Evolutionary conservation across 352 stramenopile genomes (phyloP).

Genomic region (Globisporangium megalacanthum): DNA sequence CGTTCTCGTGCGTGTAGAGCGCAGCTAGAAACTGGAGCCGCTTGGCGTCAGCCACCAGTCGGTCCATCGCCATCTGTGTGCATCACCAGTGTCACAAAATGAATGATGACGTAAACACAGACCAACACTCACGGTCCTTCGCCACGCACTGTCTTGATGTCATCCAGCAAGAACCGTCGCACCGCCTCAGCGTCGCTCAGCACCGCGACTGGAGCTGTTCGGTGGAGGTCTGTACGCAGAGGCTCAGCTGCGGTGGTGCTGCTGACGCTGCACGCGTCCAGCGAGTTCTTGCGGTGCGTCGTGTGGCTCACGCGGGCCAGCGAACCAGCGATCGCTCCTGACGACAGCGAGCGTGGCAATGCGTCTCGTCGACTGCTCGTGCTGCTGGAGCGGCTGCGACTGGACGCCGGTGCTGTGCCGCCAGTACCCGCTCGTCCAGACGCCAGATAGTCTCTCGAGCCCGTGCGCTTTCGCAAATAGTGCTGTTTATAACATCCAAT

Average conservation of each 20-base stretch:
- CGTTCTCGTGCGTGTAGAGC: slow-evolving; percentile 28
- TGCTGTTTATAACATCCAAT: not conserved
- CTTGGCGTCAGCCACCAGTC: slow-evolving; percentile 68
- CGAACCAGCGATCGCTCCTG: slow-evolving; percentile 22
- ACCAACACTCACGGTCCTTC: not conserved
- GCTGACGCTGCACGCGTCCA: slow-evolving; percentile 16
- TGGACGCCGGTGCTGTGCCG: not conserved
- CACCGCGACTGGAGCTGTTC: slow-evolving; percentile 14
- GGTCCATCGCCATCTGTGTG: slow-evolving; percentile 71
- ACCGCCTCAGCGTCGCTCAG: slow-evolving; percentile 65
- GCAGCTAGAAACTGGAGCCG: slow-evolving; percentile 70
- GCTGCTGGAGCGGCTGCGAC: not conserved
- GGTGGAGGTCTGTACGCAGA: not conserved
- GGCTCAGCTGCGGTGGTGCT: slow-evolving; percentile 6
- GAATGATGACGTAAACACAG: not conserved
- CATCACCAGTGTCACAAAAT: slow-evolving; percentile 1
- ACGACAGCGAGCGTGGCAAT: slow-evolving; percentile 18
- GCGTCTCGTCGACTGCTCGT: slow-evolving; percentile 11
- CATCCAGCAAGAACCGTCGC: slow-evolving; percentile 52
- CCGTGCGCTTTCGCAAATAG: slow-evolving; percentile 19
- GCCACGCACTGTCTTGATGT: slow-evolving; percentile 56
- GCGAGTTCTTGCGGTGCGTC: slow-evolving; percentile 22
- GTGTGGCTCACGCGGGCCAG: not conserved
- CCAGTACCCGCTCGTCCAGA: slow-evolving; percentile 2
- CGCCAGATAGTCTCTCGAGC: slow-evolving; percentile 33